These are phyloP conservation scores for Musa acuminata DNA, from an alignment of 176 grass and related monocot species.

Conservation along the genomic window DNA sequence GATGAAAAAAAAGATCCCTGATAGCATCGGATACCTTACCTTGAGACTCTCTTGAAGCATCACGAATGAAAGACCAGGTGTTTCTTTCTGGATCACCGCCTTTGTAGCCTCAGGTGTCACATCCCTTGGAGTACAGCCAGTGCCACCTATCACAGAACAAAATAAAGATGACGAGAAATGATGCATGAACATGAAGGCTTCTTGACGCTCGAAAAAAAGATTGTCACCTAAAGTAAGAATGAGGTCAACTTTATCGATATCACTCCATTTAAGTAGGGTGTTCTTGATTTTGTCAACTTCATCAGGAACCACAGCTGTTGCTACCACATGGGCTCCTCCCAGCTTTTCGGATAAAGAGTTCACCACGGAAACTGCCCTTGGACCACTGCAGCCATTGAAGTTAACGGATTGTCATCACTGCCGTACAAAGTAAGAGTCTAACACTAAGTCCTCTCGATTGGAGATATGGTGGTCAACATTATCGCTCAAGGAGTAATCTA, in stretches of 20 bases:
- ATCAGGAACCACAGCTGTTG: slow-evolving; percentile 76
- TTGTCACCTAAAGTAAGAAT: slow-evolving; percentile 71
- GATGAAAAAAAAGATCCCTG: neutral
- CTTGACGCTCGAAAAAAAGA: neutral
- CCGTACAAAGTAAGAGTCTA: too few relatives aligned
- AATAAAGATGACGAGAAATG: neutral
- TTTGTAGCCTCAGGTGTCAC: slow-evolving; percentile 89
- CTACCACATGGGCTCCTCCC: slow-evolving; percentile 63
- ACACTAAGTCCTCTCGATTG: too few relatives aligned
- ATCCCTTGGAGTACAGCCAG: slow-evolving; percentile 88
- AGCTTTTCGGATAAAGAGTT: slow-evolving; percentile 78
- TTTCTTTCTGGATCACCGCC: slow-evolving; percentile 75
- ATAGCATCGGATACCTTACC: slow-evolving; percentile 43
- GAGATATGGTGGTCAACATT: too few relatives aligned
- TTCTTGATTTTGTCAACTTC: slow-evolving; percentile 79
- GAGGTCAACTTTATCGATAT: slow-evolving; percentile 54
- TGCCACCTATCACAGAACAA: slow-evolving; percentile 51
- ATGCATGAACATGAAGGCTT: neutral
- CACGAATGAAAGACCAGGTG: slow-evolving; percentile 62
- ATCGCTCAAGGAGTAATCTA: too few relatives aligned
- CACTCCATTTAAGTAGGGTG: slow-evolving; percentile 55
- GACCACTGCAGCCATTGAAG: slow-evolving; percentile 41
- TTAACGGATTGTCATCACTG: neutral
- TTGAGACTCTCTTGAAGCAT: slow-evolving; percentile 95
- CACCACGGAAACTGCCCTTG: slow-evolving; percentile 79